Percentiles rank a stretch among this genome's conserved stretches.
Evolutionary conservation across 208 protist species (phyloP).

Genomic region (Leishmania mexicana): DNA sequence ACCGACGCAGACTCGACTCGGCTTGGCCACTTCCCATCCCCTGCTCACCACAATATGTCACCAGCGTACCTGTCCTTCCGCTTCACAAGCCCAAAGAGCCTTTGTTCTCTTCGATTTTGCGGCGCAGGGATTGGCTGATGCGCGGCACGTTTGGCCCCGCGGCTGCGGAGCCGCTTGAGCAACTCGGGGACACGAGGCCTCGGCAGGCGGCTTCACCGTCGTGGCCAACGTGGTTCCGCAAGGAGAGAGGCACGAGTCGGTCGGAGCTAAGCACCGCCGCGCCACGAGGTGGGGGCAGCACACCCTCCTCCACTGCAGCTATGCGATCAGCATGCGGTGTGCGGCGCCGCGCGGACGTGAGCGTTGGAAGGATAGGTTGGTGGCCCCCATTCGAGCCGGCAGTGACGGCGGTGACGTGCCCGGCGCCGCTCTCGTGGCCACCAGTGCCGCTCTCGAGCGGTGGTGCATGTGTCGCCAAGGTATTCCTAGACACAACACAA

Average conservation of each 20-base stretch:
- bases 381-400: not conserved
- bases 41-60: not conserved
- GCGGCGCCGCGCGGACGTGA: not conserved
- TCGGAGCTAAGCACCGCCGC: not conserved
- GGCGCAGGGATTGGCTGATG: slow-evolving; percentile 35
- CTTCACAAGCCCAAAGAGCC: not conserved
- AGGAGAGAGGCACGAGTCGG: slow-evolving; percentile 25
- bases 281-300: slow-evolving; percentile 3
- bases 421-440: not conserved
- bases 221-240: slow-evolving; percentile 4
- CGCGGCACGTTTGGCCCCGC: not conserved
- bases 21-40: not conserved
- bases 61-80: not conserved
- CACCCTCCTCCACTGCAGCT: not conserved
- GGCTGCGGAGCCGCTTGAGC: not conserved
- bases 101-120: slow-evolving; percentile 47
- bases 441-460: not conserved
- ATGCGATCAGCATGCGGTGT: not conserved
- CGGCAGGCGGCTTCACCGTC: not conserved
- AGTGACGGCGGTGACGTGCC: not conserved
- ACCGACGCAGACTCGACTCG: not conserved
- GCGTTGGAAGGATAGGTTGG: not conserved
- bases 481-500: not conserved
- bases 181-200: not conserved
- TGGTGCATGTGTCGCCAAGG: not conserved